Evolutionary conservation across 176 grass and related monocot genomes (phyloP).

Genomic region (Oryza glumipatula): DNA sequence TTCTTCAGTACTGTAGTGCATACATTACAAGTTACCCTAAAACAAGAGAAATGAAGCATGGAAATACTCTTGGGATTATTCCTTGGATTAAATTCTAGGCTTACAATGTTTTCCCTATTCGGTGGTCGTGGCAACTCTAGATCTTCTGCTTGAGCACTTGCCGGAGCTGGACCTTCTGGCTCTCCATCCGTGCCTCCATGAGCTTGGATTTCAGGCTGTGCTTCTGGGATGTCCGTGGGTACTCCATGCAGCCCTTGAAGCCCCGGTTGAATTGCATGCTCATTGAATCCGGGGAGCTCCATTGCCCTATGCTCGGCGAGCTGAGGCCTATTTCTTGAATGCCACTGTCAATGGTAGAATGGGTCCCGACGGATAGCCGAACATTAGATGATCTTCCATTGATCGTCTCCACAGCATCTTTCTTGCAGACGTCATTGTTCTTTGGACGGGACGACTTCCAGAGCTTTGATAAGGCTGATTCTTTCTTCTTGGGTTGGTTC

Average conservation of each 20-base stretch:
- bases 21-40: slow-evolving; percentile 57
- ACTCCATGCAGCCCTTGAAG: slow-evolving; percentile 89
- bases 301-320: slow-evolving; percentile 63
- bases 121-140: slow-evolving; percentile 44
- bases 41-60: slow-evolving; percentile 36
- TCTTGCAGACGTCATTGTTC: slow-evolving; percentile 66
- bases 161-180: slow-evolving; percentile 87
- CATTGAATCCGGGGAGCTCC: slow-evolving; percentile 79
- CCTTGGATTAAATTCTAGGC: slow-evolving; percentile 40
- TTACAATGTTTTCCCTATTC: slow-evolving; percentile 10
- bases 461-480: slow-evolving; percentile 78
- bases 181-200: slow-evolving; percentile 92
- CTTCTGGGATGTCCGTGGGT: slow-evolving; percentile 73
- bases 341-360: slow-evolving; percentile 67
- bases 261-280: slow-evolving; percentile 67
- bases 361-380: slow-evolving; percentile 53
- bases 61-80: slow-evolving; percentile 52
- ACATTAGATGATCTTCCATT: slow-evolving; percentile 68
- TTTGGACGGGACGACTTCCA: slow-evolving; percentile 84
- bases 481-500: slow-evolving; percentile 78
- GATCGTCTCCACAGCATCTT: slow-evolving; percentile 46
- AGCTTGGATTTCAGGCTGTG: slow-evolving; percentile 92
- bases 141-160: slow-evolving; percentile 95
- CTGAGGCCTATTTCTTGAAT: slow-evolving; percentile 65
- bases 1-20: slow-evolving; percentile 39